Base-by-base conservation (phyloP, 768 basidiomycete genomes). In the Podaxis mareebaensis region DNA sequence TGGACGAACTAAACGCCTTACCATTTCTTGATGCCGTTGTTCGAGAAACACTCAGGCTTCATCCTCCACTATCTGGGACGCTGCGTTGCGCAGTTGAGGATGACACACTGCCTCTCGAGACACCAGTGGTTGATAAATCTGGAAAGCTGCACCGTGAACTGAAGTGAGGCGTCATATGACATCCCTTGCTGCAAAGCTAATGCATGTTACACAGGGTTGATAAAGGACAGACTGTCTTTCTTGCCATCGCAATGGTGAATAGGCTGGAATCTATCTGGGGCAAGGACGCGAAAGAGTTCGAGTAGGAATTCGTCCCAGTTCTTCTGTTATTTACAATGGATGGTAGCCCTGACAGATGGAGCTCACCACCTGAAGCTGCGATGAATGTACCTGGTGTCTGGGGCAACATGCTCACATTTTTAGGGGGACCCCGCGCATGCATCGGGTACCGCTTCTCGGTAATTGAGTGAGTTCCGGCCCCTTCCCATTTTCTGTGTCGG, bases 401-500 rank as follows among this genome's bases (percentile, higher is more conserved):
- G 82, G 79, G 81, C 12, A 81, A 87, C 66, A 68, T 82, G 60
- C 66, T 89, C 39, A 79, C 85, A 0, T 91, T 91, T 77, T 64
- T 85, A 3, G 85, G 83, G 28, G 89, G 89, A 8, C 83, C 86
- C 13, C 79, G 80, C 15, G 80, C 85, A 1, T 91, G 89, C 66
- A 88, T 90, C 28, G 87, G 87, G 0, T 89, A 83, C 68, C 82
- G 85, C 2, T 90, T 89, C 69, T 77, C 88, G 5, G 68, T 89
- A n/a, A 72, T 81, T 22, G 86, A 86, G 85, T 85, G 60, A 53
- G 84, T 79, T 17, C 17, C 17, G n/a, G 4, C 28, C 28, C 28
- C n/a, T 4, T 20, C 30, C 13, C 28, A 17, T 30, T 44, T 28
- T 40, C 36, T 17, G 6, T 3, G 4, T 42, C n/a, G 20, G 24